phyloP scores from a whole-genome alignment of 805 yeast genomes.

The Metschnikowia santaceciliae region DNA sequence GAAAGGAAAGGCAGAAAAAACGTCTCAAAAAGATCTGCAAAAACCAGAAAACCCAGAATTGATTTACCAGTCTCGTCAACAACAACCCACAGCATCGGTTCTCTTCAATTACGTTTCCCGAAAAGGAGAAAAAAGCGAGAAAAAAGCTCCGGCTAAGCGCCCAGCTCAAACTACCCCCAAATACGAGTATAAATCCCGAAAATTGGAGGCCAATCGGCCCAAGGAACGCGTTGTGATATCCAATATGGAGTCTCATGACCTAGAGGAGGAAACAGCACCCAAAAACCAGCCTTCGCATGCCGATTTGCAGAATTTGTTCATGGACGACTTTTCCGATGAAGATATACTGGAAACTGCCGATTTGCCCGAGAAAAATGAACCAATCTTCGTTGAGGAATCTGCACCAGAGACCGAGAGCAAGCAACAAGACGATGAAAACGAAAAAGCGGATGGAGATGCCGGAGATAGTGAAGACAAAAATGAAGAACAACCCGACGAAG shows the following conservation, averaged over 20 bases:
- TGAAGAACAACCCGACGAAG: neutral
- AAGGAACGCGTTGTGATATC: slow-evolving; percentile 38
- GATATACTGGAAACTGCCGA: slow-evolving; percentile 1
- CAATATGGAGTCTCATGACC: slow-evolving; percentile 8
- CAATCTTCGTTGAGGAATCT: slow-evolving; percentile 9
- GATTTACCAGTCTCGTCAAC: slow-evolving; percentile 15
- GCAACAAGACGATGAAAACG: neutral
- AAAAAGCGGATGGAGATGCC: neutral
- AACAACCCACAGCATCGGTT: slow-evolving; percentile 8
- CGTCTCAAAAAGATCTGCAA: neutral
- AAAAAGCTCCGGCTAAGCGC: neutral
- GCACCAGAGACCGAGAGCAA: no score
- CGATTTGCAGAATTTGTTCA: slow-evolving; percentile 13
- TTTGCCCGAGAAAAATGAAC: slow-evolving; percentile 12
- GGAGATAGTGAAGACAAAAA: neutral
- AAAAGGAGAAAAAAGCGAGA: slow-evolving; percentile 12
- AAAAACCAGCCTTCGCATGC: slow-evolving; percentile 4
- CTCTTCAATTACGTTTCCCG: slow-evolving; percentile 16
- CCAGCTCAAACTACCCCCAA: slow-evolving; percentile 3
- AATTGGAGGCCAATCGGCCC: slow-evolving; percentile 26
- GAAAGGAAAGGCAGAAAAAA: neutral
- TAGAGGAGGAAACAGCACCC: neutral
- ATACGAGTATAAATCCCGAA: slow-evolving; percentile 35
- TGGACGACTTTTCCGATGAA: slow-evolving; percentile 18
- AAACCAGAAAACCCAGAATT: slow-evolving; percentile 7